Evolutionary conservation across 257 asterid species (phyloP).

Genomic region (Jasminum sambac): DNA sequence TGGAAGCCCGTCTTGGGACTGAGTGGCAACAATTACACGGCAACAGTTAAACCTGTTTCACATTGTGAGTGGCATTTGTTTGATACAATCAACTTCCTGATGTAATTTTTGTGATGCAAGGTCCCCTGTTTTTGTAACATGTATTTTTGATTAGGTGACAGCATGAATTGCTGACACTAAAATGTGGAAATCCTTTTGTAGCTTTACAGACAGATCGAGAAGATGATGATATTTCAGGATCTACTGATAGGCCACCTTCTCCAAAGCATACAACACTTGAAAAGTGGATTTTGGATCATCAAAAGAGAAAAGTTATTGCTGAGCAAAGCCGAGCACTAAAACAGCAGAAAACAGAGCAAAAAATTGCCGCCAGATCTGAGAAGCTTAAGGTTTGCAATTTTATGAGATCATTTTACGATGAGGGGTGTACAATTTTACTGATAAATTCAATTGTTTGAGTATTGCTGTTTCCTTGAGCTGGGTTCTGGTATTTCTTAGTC

Average conservation of each 20-base stretch:
- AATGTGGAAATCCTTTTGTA: slow-evolving; percentile 24
- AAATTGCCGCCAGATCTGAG: slow-evolving; percentile 66
- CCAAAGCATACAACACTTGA: slow-evolving; percentile 76
- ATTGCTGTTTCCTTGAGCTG: slow-evolving; percentile 8
- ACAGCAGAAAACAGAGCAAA: slow-evolving; percentile 73
- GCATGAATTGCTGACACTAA: slow-evolving; percentile 29
- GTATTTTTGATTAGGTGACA: slow-evolving; percentile 5
- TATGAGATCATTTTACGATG: slow-evolving; percentile 2
- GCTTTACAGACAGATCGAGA: slow-evolving; percentile 60
- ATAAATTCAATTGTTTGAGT: slow-evolving; percentile 1
- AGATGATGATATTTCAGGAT: slow-evolving; percentile 52
- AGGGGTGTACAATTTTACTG: slow-evolving; percentile 10
- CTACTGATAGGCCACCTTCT: slow-evolving; percentile 62
- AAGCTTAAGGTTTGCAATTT: slow-evolving; percentile 68
- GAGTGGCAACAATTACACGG: slow-evolving; percentile 50
- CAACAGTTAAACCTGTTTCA: slow-evolving; percentile 38
- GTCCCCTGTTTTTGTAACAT: background rate
- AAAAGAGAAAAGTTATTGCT: slow-evolving; percentile 58
- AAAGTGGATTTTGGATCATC: slow-evolving; percentile 71
- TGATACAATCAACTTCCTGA: slow-evolving; percentile 9
- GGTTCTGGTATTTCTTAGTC: background rate
- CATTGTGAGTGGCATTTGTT: slow-evolving; percentile 35
- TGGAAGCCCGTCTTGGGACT: slow-evolving; percentile 73
- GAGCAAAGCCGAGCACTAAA: slow-evolving; percentile 74
- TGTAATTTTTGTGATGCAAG: slow-evolving; percentile 19